Conservation (phyloP, 768 basidiomycete species). For the Trametes meyenii region DNA sequence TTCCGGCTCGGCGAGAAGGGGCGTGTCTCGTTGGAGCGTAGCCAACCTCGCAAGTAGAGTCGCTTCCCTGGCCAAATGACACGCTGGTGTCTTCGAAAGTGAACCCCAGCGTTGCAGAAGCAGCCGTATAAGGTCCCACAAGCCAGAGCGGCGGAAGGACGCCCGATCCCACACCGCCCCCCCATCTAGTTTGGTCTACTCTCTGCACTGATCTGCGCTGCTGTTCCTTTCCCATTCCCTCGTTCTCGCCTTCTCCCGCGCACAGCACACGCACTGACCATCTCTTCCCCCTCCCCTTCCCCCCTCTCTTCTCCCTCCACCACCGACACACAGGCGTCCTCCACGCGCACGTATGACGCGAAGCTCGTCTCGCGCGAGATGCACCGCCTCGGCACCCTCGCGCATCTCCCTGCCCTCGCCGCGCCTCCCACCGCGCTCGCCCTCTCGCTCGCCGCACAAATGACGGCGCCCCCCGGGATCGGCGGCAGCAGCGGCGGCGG, state of each 20-base stretch:
- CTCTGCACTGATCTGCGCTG: background rate
- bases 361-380: slow-evolving; percentile 84
- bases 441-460: slow-evolving; percentile 50
- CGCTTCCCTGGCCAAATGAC: too few species aligned
- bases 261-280: background rate
- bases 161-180: background rate
- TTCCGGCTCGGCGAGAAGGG: too few species aligned
- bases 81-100: too few species aligned
- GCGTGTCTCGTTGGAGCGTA: too few species aligned
- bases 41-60: too few species aligned
- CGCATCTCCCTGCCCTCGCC: slow-evolving; percentile 53
- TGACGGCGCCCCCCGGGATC: too few species aligned
- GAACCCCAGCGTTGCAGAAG: too few species aligned
- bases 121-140: background rate
- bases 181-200: background rate
- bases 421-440: slow-evolving; percentile 36
- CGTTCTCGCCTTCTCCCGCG: background rate
- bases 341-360: slow-evolving; percentile 70
- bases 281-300: background rate
- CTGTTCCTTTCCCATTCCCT: slow-evolving; percentile 9
- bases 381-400: slow-evolving; percentile 74
- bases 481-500: too few species aligned
- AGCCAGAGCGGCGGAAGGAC: background rate
- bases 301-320: background rate
- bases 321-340: slow-evolving; percentile 13